Base-by-base conservation (phyloP, 1,284 basidiomycete species). In the Phellopilus nigrolimitatus region DNA sequence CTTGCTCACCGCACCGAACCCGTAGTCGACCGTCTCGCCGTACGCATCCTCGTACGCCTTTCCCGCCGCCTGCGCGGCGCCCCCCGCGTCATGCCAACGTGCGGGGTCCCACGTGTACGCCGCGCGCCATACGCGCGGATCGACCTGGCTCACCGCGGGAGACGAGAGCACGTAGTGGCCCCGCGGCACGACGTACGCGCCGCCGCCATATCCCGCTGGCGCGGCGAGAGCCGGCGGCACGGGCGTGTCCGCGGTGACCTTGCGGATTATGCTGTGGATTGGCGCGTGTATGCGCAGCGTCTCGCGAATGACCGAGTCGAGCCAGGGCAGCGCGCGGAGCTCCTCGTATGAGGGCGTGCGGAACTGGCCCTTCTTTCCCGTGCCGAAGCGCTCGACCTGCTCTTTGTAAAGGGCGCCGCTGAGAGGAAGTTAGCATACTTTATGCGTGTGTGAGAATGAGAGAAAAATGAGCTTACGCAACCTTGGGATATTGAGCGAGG, bases 11-110 rank as follows among this genome's bases (percentile, higher is more conserved):
- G 80, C 80, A 49, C 95, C 97, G 67, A 93, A 99, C 1, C 95
- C 97, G 62, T 88, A 99, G 69, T 99, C 95, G 54, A 97, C 77
- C 73, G 91, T 92, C 67, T 95, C 91, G 46, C 87, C 88, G 28
- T 69, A 70, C 57, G 79, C 81, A 60, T 90, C 88, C 47, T 74
- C 69, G 80, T 80, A n/a, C n/a, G n/a, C n/a, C n/a, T n/a, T n/a
- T n/a, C n/a, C n/a, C n/a, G n/a, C n/a, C n/a, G n/a, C n/a, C n/a
- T n/a, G n/a, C 8, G 88, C 91, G 47, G 85, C 76, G 61, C 88
- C 84, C 49, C 82, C 77, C 49, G 79, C 75, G 58, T 93, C 91
- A 43, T 78, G 76, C 95, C 95, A 99, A 55, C 95, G 77, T 24
- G 72, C 65, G 0, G 93, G 93, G 51, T 91, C 80, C 84, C 93